Evolutionary conservation across 805 yeast genomes (phyloP), one percentile per base, ranked within the genome.

Genomic region (Candida boleticola): DNA sequence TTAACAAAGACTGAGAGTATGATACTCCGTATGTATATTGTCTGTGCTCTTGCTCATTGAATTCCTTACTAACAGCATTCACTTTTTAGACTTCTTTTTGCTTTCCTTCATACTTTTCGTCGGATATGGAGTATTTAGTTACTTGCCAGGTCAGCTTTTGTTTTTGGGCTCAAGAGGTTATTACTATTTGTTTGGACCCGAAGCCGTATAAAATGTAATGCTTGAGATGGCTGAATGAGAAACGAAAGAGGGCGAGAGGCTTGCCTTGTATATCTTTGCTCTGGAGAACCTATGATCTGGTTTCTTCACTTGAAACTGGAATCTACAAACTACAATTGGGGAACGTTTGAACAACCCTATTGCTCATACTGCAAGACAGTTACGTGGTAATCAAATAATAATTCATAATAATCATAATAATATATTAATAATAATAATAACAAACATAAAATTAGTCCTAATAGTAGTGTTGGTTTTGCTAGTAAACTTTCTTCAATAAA

Each of bases 1-100:
- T 63, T 75, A 61, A 75, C 80, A 19, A 60, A 55, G 36, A 57
- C 63, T 25, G 80, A 75, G 58, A 54, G 68, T 18, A 44, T 61
- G 17, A 41, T 58, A 29, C 49, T 63, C 34, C 60, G 59, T 55
- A 45, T 41, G 55, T 52, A 30, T 39, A 26, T 40, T 41, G 10
- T 33, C 27, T 7, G 27, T 23, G 10, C 25, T 16, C 40, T 23
- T 13, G 17, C 37, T 23, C 29, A 31, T 17, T 10, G 23, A 21
- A 25, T 45, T n/a, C n/a, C n/a, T n/a, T n/a, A 21, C 36, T 44
- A 34, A 32, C 43, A 7, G 10, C 19, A 16, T 11, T 39, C 9
- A n/a, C n/a, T n/a, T n/a, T 19, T 37, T 25, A 47, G 60, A 58
- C 44, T 17, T 49, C 25, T 44, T 57, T 25, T 39, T 58, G 16